These are phyloP conservation scores for Grosmannia huntii DNA, from an alignment of 2,329 filamentous ascomycete species.

Conservation along the genomic window DNA sequence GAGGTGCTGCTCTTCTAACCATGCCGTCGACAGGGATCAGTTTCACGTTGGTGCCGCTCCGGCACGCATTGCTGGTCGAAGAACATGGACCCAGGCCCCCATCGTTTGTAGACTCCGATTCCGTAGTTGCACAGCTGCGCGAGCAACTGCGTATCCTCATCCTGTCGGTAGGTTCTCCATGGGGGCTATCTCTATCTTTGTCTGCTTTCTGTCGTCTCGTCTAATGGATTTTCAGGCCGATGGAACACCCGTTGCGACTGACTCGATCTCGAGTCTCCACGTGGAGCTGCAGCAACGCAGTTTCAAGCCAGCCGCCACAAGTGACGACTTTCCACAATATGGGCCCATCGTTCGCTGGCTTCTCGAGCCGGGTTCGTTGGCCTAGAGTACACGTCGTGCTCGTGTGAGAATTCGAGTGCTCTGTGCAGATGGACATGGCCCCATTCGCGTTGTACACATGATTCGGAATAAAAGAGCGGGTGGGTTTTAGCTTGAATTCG, in stretches of 20 bases:
- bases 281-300: conserved; percentile 21
- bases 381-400: background rate
- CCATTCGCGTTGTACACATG: no score
- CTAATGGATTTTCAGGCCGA: conserved; percentile 16
- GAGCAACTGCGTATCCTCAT: conserved; percentile 14
- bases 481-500: no score
- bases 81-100: background rate
- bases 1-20: conserved; percentile 21
- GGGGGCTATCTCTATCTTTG: background rate
- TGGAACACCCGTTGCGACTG: conserved; percentile 17
- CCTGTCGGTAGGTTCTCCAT: conserved; percentile 11
- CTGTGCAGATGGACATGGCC: no score
- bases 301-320: conserved; percentile 10
- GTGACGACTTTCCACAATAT: conserved; percentile 15
- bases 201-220: background rate
- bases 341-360: conserved; percentile 5
- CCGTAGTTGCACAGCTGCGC: conserved; percentile 22
- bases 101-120: background rate
- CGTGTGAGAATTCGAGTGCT: no score
- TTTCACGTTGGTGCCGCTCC: conserved; percentile 22
- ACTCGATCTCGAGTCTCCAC: conserved; percentile 21
- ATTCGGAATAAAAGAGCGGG: no score
- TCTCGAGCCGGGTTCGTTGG: background rate
- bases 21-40: conserved; percentile 23
- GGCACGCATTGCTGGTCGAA: conserved; percentile 5